Conservation (phyloP, 2,329 filamentous ascomycete genomes). For the Fusarium coffeatum region DNA sequence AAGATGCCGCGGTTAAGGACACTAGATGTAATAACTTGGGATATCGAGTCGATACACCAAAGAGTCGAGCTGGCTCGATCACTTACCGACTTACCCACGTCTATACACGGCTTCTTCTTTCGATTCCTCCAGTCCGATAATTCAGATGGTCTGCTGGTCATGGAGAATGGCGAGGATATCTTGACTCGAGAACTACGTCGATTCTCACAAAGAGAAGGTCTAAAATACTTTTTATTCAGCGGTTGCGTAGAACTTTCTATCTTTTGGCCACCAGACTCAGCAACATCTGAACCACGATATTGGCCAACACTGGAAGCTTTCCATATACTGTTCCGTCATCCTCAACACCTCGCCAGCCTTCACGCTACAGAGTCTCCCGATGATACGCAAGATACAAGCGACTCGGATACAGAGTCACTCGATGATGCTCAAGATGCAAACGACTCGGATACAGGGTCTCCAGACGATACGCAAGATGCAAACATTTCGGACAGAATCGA, state of each 20-base stretch:
- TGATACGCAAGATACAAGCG: fast-evolving
- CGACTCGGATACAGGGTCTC: neutral
- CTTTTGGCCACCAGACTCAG: constrained; percentile 7
- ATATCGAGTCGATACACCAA: neutral
- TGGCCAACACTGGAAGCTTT: constrained; percentile 18
- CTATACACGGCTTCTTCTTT: neutral
- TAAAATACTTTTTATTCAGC: neutral
- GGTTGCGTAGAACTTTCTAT: constrained; percentile 4
- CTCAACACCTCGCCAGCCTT: neutral
- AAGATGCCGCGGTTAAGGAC: constrained; percentile 7
- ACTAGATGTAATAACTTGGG: fast-evolving
- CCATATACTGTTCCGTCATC: neutral
- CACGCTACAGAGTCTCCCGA: neutral
- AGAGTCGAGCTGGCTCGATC: neutral
- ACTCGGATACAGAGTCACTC: neutral
- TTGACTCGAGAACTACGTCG: neutral
- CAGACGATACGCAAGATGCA: fast-evolving
- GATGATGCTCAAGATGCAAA: neutral
- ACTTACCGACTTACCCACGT: neutral
- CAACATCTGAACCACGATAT: neutral
- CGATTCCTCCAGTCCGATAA: neutral
- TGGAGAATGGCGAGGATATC: neutral
- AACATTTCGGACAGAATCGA: neutral
- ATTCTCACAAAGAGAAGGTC: constrained; percentile 4
- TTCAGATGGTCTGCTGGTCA: neutral